phyloP scores from a whole-genome alignment of 371 early-diverging fungal genomes.

The Sanchytrium tribonematis region DNA sequence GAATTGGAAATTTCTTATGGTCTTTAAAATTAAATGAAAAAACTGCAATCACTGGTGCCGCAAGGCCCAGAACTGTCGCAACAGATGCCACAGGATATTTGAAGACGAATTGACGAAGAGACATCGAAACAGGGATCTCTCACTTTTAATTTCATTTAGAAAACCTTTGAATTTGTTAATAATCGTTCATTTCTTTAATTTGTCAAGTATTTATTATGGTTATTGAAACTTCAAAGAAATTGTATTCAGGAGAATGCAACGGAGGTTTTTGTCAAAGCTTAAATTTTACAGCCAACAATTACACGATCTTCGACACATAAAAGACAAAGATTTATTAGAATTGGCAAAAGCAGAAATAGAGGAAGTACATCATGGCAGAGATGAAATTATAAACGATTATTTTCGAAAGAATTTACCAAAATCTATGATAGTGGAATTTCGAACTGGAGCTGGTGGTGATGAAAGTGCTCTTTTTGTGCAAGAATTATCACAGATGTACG shows the following conservation, averaged over 20 bases:
- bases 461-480: conserved; percentile 47
- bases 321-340: not conserved
- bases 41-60: no score
- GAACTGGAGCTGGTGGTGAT: conserved; percentile 51
- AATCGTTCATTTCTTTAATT: no score
- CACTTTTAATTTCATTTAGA: no score
- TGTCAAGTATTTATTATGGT: no score
- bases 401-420: not conserved
- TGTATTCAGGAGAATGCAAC: not conserved
- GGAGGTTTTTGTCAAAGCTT: not conserved
- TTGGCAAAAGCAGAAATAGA: not conserved
- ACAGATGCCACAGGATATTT: no score
- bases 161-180: no score
- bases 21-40: no score
- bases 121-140: no score
- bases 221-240: no score
- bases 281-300: not conserved
- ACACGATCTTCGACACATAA: not conserved
- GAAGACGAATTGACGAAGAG: no score
- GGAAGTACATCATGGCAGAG: not conserved
- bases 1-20: no score
- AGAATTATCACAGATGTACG: conserved; percentile 46
- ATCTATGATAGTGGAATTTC: conserved; percentile 31
- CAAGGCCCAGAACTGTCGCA: no score
- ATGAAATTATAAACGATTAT: not conserved